Conservation (phyloP, 2,329 filamentous ascomycete genomes). For the Xylaria sp. region DNA sequence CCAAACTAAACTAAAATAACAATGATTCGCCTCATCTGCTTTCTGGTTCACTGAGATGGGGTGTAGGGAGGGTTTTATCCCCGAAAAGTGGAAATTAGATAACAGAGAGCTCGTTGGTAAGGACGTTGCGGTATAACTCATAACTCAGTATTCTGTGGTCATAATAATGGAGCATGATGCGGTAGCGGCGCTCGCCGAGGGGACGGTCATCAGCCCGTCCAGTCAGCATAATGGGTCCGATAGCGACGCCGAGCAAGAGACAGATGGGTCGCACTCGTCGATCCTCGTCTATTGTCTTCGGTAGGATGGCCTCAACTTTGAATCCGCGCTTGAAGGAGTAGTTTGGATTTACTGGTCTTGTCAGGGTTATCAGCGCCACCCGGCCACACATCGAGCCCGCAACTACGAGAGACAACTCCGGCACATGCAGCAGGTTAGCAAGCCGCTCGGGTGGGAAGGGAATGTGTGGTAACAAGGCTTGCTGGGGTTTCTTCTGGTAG, state of each 20-base stretch:
- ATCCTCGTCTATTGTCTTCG: constrained; percentile 58
- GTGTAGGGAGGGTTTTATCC: too few relatives aligned
- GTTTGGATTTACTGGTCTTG: constrained; percentile 51
- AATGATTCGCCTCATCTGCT: background rate
- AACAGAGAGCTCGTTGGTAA: constrained; percentile 45
- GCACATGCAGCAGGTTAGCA: constrained; percentile 71
- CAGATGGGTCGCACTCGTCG: constrained; percentile 55
- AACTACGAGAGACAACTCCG: constrained; percentile 75
- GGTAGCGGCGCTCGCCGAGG: constrained; percentile 61
- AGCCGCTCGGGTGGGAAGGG: constrained; percentile 57
- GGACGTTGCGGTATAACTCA: constrained; percentile 63
- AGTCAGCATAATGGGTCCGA: constrained; percentile 68
- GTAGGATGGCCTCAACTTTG: constrained; percentile 64
- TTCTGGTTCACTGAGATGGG: background rate
- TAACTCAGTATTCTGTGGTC: constrained; percentile 77
- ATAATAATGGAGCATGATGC: constrained; percentile 74
- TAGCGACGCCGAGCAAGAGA: constrained; percentile 73
- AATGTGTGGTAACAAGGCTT: constrained; percentile 44
- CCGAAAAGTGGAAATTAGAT: constrained; percentile 14
- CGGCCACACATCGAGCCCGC: constrained; percentile 74
- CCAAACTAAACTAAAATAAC: background rate
- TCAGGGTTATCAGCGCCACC: constrained; percentile 70
- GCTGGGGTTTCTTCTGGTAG: constrained; percentile 37
- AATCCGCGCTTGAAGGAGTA: constrained; percentile 56
- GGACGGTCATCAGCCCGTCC: constrained; percentile 33